A percentile compares a stretch with the other conserved stretches of the same genome.
Conservation (phyloP, 306 rosid species). For the Pyrus communis region DNA sequence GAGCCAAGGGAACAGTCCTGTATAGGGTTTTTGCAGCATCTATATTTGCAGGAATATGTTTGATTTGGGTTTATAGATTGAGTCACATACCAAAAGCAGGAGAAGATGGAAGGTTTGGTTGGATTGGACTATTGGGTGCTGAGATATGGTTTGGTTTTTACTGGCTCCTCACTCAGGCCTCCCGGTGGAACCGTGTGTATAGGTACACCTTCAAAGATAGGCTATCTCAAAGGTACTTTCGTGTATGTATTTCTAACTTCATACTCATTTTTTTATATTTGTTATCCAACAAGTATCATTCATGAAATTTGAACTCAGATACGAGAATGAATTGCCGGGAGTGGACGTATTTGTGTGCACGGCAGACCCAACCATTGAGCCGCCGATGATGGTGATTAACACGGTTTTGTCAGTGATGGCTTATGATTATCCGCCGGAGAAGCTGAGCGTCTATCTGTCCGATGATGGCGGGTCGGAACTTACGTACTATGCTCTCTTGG, state of each 20-base stretch:
- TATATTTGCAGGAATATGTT: slow-evolving; percentile 43
- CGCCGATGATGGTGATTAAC: slow-evolving; percentile 66
- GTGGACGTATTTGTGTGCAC: slow-evolving; percentile 88
- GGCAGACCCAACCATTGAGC: slow-evolving; percentile 68
- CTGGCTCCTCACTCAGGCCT: too few relatives aligned
- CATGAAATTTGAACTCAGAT: slow-evolving; percentile 20
- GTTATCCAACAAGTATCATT: too few relatives aligned
- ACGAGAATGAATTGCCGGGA: slow-evolving; percentile 40
- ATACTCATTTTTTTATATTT: too few relatives aligned
- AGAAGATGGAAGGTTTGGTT: slow-evolving; percentile 36
- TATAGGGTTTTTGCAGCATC: slow-evolving; percentile 42
- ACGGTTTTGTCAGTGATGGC: slow-evolving; percentile 76
- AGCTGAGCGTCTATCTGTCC: slow-evolving; percentile 66
- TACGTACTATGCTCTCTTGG: slow-evolving; percentile 55
- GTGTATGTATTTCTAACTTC: too few relatives aligned
- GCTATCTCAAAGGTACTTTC: too few relatives aligned
- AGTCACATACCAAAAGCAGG: slow-evolving; percentile 25
- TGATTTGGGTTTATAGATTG: slow-evolving; percentile 60
- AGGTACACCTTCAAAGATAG: too few relatives aligned
- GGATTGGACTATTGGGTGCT: slow-evolving; percentile 55
- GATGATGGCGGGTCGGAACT: slow-evolving; percentile 69
- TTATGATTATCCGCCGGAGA: slow-evolving; percentile 64
- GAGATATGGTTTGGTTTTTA: too few relatives aligned
- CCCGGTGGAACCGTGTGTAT: too few relatives aligned
- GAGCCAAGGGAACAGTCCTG: slow-evolving; percentile 28